Conservation (phyloP, 2,329 filamentous ascomycete species). For the Apiospora kogelbergensis region DNA sequence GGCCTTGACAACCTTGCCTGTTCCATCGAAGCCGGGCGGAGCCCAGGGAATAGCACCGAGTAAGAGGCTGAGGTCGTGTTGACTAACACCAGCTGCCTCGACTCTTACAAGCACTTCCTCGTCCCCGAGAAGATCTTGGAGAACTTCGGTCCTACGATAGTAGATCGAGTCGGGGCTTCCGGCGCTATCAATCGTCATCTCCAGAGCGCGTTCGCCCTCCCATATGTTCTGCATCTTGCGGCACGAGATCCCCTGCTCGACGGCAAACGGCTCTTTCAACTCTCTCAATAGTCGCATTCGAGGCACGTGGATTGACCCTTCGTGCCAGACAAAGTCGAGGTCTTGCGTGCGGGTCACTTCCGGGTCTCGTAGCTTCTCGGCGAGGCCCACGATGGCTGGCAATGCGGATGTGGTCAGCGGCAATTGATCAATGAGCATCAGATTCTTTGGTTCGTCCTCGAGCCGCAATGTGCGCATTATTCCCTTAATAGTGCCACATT, state of each 20-base stretch:
- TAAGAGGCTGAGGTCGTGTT: conserved; percentile 21
- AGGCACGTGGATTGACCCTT: conserved; percentile 16
- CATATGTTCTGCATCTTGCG: conserved; percentile 23
- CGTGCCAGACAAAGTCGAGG: conserved; percentile 18
- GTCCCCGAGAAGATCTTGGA: conserved; percentile 24
- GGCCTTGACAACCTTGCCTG: conserved; percentile 11
- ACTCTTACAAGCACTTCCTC: conserved; percentile 33
- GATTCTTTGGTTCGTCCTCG: conserved; percentile 16
- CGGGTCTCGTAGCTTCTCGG: conserved; percentile 15
- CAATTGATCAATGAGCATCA: conserved; percentile 17
- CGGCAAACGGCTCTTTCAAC: conserved; percentile 17
- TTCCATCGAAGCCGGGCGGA: conserved; percentile 16
- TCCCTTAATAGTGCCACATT: conserved; percentile 16
- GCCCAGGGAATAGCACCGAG: conserved; percentile 24
- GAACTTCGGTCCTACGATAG: conserved; percentile 18
- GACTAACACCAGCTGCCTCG: conserved; percentile 27
- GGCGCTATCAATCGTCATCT: conserved; percentile 24
- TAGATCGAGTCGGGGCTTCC: conserved; percentile 26
- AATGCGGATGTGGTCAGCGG: conserved; percentile 11
- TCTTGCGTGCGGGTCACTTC: conserved; percentile 14
- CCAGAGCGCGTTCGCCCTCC: conserved; percentile 20
- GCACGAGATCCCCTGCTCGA: conserved; percentile 16
- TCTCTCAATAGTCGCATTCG: conserved; percentile 14
- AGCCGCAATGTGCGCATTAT: conserved; percentile 18
- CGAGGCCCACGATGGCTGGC: conserved; percentile 14